These are phyloP conservation scores for Schrenkiella parvula DNA, from an alignment of 345 rosid species.

Conservation along the genomic window DNA sequence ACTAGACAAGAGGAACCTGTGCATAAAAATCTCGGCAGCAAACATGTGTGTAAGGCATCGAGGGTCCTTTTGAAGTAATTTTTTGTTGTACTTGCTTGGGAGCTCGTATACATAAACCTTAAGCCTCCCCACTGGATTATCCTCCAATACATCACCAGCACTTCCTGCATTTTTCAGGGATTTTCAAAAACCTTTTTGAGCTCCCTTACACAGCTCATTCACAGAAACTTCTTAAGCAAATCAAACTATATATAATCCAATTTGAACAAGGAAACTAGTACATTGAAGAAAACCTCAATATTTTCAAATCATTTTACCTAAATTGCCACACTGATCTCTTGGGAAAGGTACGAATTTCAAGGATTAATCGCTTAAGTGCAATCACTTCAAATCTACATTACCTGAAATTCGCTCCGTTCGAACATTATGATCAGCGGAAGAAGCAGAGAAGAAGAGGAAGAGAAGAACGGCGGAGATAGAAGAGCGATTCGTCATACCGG, in stretches of 20 bases:
- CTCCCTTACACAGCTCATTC: background rate
- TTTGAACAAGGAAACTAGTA: background rate
- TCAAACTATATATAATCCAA: background rate
- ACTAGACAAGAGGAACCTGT: constrained; percentile 81
- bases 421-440: constrained; percentile 38
- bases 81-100: constrained; percentile 93
- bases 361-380: background rate
- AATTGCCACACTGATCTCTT: background rate
- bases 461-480: constrained; percentile 38
- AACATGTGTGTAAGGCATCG: constrained; percentile 96
- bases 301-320: background rate
- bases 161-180: constrained; percentile 48
- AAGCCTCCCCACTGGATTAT: constrained; percentile 86
- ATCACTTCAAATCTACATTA: constrained; percentile 1
- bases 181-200: background rate
- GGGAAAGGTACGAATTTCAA: background rate
- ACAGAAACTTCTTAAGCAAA: background rate
- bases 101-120: constrained; percentile 90
- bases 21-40: constrained; percentile 95
- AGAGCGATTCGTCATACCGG: constrained; percentile 37
- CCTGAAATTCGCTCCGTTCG: constrained; percentile 83
- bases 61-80: constrained; percentile 85
- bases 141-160: constrained; percentile 96
- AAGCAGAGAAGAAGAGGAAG: constrained; percentile 19
- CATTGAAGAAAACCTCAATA: background rate